Base-by-base conservation (phyloP, 352 stramenopile genomes). In the Phytophthora hybrid region DNA sequence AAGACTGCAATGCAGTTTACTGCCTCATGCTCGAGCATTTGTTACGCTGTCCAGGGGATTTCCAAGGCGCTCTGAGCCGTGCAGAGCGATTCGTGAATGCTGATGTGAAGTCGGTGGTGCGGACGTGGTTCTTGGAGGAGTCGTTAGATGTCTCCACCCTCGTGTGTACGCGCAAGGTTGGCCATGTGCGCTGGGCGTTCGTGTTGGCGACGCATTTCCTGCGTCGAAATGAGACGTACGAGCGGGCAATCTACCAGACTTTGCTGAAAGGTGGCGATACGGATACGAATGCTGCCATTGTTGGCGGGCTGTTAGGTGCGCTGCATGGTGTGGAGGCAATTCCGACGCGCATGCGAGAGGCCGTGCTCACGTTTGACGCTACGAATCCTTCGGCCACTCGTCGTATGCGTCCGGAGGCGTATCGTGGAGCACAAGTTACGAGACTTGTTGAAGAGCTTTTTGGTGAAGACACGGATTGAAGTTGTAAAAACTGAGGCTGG, bases 1-100 rank as follows among this genome's bases (percentile, higher is more conserved):
- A 89, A 55, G 83, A 90, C 60, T 85, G 77, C 75, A 90, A 89
- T 41, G 81, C 81, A 5, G 70, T 89, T n/a, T 90, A 89, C 56
- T 89, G 79, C 31, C 63, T 88, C 23, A 70, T 89, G 46, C 47
- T 90, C 10, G 79, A 81, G 9, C 69, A 89, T 26, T 71, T 91
- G 14, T 56, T 91, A 21, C 73, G 67, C 7, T 63, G 76, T 52
- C 81, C 79, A 16, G 73, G 76, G 4, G 78, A 89, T 51, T 69
- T 57, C 13, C 51, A 69, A 16, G 81, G 83, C 3, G 83, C 83
- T 1, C 39, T 91, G 26, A 60, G 44, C 11, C 69, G 70, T 11
- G 81, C 64, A 3, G 80, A 89, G 56, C 49, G 44, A 0, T 89
- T 82, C 63, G 76, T 91, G 21, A 72, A 39, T 0, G 52, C 23